Evolutionary conservation across 163 green algal species (phyloP), one percentile per base, ranked within the genome.

Genomic region (Chlorella variabilis): DNA sequence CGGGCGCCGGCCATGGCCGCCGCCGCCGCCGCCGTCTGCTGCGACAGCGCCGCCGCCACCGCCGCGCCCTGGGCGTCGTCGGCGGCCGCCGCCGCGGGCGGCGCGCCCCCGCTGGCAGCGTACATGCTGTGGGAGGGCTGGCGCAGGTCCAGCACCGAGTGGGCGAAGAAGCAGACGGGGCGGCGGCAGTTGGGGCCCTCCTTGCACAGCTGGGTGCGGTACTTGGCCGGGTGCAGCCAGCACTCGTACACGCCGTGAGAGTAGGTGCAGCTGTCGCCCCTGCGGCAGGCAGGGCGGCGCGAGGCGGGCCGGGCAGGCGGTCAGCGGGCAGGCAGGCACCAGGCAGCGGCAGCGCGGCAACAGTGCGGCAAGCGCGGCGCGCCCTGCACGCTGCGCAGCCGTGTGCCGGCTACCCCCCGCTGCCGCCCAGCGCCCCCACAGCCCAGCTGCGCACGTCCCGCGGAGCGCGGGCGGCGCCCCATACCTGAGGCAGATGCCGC

Each of bases 191-290:
- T 88, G 39, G 84, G 68, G 7, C 91, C 92, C 75, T 97, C 94
- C 87, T 96, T 97, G 91, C 94, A 98, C 38, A 97, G 88, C 90
- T 96, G 93, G 0, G 93, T 98, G 78, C 94, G 87, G 82, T 96
- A 97, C 75, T 92, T 91, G 61, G 89, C 77, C 2, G 94, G 94
- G 84, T 98, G 94, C 80, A 98, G 92, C 91, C 93, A 97, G 87
- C 84, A 91, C 88, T 98, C 94, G 83, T 96, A 98, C n/a, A 98
- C 92, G 68, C 94, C 94, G 83, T 98, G 94, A 1, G 93, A 89
- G 85, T 95, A 97, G 38, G 89, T 87, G 89, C 94, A 98, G 13
- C 73, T 61, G 79, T 97, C 94, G 18, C 94, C 94, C 23, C 85
- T 81, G 75, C 58, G 41, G 75, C 8, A 74, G n/a, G n/a, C n/a